These are phyloP conservation scores for Dictyostelium citrinum DNA, from an alignment of 78 protist species.

Conservation along the genomic window DNA sequence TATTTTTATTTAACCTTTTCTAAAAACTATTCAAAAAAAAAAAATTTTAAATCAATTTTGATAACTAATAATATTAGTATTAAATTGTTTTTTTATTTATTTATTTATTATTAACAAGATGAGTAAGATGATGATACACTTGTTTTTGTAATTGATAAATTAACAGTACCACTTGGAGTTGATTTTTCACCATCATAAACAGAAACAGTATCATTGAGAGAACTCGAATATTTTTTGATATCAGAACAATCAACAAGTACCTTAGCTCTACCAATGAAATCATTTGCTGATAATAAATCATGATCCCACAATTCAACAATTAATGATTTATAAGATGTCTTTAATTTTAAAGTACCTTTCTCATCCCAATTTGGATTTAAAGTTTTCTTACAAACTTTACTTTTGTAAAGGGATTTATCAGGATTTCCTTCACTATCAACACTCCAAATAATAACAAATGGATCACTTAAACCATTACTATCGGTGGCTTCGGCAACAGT, in stretches of 20 bases:
- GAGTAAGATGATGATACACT: neutral
- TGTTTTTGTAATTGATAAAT: neutral
- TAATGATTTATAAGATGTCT: neutral
- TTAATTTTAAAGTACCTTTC: neutral
- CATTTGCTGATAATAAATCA: constrained; percentile 10
- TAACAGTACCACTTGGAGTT: neutral
- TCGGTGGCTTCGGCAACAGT: constrained; percentile 23
- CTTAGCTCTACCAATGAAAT: constrained; percentile 16
- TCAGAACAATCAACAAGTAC: neutral
- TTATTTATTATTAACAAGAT: neutral
- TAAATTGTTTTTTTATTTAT: neutral
- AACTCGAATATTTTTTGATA: no score
- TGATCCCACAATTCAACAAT: constrained; percentile 24
- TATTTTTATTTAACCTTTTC: no score
- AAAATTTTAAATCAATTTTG: no score
- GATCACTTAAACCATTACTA: constrained; percentile 34
- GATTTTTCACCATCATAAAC: neutral
- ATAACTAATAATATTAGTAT: no score
- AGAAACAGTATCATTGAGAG: neutral
- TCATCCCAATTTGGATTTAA: neutral
- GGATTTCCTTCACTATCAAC: neutral
- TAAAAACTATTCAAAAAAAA: no score
- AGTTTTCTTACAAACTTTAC: neutral
- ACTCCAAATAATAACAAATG: neutral
- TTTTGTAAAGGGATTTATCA: neutral